phyloP scores from a whole-genome alignment of 179 eudicot genomes.

The Spergularia azorica region DNA sequence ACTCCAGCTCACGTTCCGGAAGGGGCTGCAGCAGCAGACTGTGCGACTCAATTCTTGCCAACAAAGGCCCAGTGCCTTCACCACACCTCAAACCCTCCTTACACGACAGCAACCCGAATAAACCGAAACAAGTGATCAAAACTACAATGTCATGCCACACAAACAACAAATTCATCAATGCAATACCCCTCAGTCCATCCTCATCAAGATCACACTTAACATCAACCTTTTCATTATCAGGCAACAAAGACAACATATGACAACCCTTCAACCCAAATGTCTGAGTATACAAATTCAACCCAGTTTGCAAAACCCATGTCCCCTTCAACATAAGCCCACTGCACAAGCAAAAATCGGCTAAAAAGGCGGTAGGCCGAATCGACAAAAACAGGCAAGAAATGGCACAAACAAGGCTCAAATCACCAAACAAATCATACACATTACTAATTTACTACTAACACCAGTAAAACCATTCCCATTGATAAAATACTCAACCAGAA shows the following conservation, averaged over 20 bases:
- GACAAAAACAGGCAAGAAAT: constrained; percentile 66
- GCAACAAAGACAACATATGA: constrained; percentile 29
- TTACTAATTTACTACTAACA: constrained; percentile 41
- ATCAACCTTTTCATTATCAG: constrained; percentile 41
- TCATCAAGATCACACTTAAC: constrained; percentile 79
- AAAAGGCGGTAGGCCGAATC: constrained; percentile 54
- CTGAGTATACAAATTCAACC: constrained; percentile 61
- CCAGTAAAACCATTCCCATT: constrained; percentile 57
- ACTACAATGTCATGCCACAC: constrained; percentile 63
- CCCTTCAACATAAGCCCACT: constrained; percentile 73
- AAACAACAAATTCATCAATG: constrained; percentile 71
- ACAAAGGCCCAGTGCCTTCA: constrained; percentile 53
- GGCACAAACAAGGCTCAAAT: constrained; percentile 66
- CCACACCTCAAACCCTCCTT: constrained; percentile 43
- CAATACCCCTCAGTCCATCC: constrained; percentile 66
- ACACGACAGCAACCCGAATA: constrained; percentile 51
- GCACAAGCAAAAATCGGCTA: constrained; percentile 70
- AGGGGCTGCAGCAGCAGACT: constrained; percentile 42
- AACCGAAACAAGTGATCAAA: constrained; percentile 41
- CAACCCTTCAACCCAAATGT: constrained; percentile 61
- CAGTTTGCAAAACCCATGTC: constrained; percentile 81
- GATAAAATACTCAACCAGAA: constrained; percentile 55
- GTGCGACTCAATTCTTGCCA: constrained; percentile 60
- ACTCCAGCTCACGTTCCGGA: constrained; percentile 65
- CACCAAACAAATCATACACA: constrained; percentile 48